Evolutionary conservation across 371 early-diverging fungal species (phyloP).

Genomic region (Funneliformis caledonium): DNA sequence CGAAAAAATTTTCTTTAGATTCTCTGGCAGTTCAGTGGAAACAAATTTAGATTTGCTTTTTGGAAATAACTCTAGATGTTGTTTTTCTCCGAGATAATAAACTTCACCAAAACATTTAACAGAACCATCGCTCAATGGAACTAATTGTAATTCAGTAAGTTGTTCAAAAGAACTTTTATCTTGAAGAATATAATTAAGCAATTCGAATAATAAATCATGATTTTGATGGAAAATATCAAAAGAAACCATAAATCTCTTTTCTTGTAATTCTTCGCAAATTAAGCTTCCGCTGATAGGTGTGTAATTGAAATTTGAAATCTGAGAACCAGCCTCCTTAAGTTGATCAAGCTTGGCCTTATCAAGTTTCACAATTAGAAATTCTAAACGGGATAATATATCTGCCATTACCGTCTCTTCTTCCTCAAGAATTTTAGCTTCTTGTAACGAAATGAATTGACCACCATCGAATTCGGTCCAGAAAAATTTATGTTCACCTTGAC

Average conservation of each 20-base stretch:
- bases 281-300: not conserved
- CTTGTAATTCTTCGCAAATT: not conserved
- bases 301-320: not conserved
- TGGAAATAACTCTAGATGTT: not conserved
- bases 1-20: not conserved
- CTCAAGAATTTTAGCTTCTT: not conserved
- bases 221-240: not conserved
- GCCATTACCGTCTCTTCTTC: not conserved
- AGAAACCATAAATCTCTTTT: not conserved
- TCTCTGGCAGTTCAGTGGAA: not conserved
- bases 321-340: not conserved
- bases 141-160: not conserved
- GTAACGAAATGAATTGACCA: conserved; percentile 8
- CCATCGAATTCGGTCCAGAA: conserved; percentile 13
- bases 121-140: not conserved
- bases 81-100: not conserved
- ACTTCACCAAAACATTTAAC: not conserved
- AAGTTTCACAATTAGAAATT: not conserved
- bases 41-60: not conserved
- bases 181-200: not conserved
- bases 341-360: not conserved
- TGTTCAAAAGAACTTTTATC: not conserved
- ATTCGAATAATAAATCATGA: not conserved
- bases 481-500: not conserved
- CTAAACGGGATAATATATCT: not conserved